These are phyloP conservation scores for Aspergillus cejpii DNA, from an alignment of 2,329 filamentous ascomycete genomes.

Conservation along the genomic window DNA sequence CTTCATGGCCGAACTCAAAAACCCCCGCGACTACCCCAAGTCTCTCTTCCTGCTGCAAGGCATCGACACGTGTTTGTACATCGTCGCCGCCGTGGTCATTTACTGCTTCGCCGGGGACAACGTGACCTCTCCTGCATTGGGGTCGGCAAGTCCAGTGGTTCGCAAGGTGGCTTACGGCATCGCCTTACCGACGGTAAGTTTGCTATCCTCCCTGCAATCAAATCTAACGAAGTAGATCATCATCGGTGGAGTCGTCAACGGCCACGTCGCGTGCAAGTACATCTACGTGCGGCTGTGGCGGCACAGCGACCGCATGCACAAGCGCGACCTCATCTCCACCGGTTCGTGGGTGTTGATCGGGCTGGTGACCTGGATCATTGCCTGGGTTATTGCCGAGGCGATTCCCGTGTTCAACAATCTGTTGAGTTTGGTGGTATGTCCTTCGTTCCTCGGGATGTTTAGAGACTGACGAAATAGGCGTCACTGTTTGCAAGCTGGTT, in stretches of 20 bases:
- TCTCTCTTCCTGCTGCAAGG: constrained; percentile 55
- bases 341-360: constrained; percentile 54
- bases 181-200: constrained; percentile 53
- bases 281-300: constrained; percentile 59
- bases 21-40: constrained; percentile 54
- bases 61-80: constrained; percentile 54
- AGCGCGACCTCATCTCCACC: constrained; percentile 44
- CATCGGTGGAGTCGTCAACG: constrained; percentile 62
- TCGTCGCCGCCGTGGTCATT: constrained; percentile 58
- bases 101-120: constrained; percentile 58
- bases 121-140: constrained; percentile 59
- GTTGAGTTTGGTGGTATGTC: constrained; percentile 50
- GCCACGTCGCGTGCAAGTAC: constrained; percentile 58
- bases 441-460: background rate
- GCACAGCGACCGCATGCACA: constrained; percentile 48
- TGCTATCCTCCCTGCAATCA: background rate
- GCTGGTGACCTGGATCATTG: constrained; percentile 50
- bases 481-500: constrained; percentile 61
- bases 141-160: constrained; percentile 50
- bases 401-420: constrained; percentile 63
- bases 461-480: constrained; percentile 19
- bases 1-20: constrained; percentile 57
- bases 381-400: constrained; percentile 60
- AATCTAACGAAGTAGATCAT: constrained; percentile 43
- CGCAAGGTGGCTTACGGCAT: constrained; percentile 60